Percentiles rank a stretch among this genome's conserved stretches.
Evolutionary conservation across 805 yeast genomes (phyloP).

Genomic region (Candida chilensis): DNA sequence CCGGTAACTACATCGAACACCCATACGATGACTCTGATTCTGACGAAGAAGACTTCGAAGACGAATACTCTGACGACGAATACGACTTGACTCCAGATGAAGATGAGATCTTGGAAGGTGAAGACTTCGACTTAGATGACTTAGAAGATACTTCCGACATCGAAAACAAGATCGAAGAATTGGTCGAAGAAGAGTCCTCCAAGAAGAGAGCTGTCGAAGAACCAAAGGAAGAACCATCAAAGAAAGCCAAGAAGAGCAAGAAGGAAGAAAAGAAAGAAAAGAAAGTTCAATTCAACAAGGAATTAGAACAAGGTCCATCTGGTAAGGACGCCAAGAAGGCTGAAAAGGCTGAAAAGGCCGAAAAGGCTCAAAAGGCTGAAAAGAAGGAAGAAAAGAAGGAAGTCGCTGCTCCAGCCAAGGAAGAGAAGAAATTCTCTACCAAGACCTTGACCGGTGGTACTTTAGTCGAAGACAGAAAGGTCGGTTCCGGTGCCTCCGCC

Average conservation of each 20-base stretch:
- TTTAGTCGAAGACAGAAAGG: conserved; percentile 82
- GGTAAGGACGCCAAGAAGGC: conserved; percentile 23
- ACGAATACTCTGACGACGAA: conserved; percentile 38
- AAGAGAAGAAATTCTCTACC: conserved; percentile 50
- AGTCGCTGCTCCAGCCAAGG: conserved; percentile 6
- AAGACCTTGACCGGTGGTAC: conserved; percentile 91
- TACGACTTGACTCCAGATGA: conserved; percentile 71
- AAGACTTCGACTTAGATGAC: conserved; percentile 46
- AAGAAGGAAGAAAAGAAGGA: conserved; percentile 10
- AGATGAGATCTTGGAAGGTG: conserved; percentile 55
- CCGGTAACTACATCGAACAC: conserved; percentile 95
- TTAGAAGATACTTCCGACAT: conserved; percentile 63
- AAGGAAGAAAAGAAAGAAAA: conserved; percentile 44
- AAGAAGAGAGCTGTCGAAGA: conserved; percentile 23
- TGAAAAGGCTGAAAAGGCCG: conserved; percentile 17
- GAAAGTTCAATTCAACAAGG: conserved; percentile 82
- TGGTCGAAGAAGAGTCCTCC: conserved; percentile 48
- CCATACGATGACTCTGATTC: conserved; percentile 72
- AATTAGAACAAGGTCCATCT: conserved; percentile 93
- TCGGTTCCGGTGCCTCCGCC: conserved; percentile 83
- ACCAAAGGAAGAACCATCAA: conserved; percentile 5
- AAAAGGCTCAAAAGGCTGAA: conserved; percentile 11
- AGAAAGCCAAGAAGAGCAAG: conserved; percentile 18
- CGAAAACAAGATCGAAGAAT: conserved; percentile 66
- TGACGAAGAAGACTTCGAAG: conserved; percentile 41